Percentiles rank a stretch among this genome's conserved stretches.
phyloP scores from a whole-genome alignment of 805 yeast species.

The Candida silvicultrix region DNA sequence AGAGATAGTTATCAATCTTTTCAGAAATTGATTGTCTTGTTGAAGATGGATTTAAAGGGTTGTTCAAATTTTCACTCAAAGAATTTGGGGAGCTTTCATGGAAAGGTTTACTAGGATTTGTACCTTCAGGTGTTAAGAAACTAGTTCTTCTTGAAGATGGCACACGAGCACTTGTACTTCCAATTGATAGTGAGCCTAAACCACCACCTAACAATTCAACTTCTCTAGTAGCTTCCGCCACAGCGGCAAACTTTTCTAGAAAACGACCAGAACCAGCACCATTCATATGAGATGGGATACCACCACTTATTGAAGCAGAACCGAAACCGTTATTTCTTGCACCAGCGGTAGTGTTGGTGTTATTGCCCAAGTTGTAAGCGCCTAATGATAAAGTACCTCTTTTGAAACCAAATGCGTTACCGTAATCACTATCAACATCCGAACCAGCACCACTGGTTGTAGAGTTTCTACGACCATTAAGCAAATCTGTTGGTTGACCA shows the following conservation, averaged over 20 bases:
- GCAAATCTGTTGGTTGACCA: constrained; percentile 8
- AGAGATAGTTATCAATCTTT: constrained; percentile 49
- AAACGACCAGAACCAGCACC: constrained; percentile 34
- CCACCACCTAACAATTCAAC: constrained; percentile 43
- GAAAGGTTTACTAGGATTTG: constrained; percentile 16
- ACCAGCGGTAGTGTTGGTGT: background rate
- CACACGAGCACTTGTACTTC: constrained; percentile 25
- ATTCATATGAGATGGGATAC: constrained; percentile 24
- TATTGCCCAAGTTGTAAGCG: constrained; percentile 15
- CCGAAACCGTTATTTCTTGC: constrained; percentile 35
- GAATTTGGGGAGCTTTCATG: constrained; percentile 22
- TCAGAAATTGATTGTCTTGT: constrained; percentile 32
- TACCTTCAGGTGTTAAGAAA: constrained; percentile 31
- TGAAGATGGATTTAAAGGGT: constrained; percentile 9
- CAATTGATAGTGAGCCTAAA: constrained; percentile 32
- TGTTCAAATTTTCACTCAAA: constrained; percentile 23
- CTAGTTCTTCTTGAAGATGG: constrained; percentile 48
- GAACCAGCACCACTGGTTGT: constrained; percentile 22
- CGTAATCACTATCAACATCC: constrained; percentile 34
- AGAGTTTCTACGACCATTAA: constrained; percentile 31
- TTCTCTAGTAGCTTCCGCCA: constrained; percentile 66
- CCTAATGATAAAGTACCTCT: constrained; percentile 41
- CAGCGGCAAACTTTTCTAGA: constrained; percentile 55
- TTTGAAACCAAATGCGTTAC: constrained; percentile 37
- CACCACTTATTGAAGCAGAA: constrained; percentile 57